These are phyloP conservation scores for Parathielavia appendiculata DNA, from an alignment of 495 filamentous ascomycete genomes.

Conservation along the genomic window DNA sequence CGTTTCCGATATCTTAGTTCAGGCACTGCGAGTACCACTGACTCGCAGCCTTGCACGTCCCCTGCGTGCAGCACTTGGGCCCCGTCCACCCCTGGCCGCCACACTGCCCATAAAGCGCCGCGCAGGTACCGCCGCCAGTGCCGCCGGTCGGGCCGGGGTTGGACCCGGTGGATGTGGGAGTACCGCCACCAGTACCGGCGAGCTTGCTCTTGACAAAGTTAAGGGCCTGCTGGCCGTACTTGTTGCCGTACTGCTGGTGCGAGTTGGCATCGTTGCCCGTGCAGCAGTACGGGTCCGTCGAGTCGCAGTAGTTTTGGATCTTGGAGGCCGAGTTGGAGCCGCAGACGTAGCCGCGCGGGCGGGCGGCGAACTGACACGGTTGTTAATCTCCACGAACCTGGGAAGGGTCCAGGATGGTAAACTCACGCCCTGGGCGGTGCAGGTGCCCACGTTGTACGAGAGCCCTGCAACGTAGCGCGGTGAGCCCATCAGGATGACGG, in stretches of 20 bases:
- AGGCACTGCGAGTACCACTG: conserved; percentile 38
- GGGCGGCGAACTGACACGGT: conserved; percentile 47
- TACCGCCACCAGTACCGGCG: conserved; percentile 27
- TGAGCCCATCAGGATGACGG: conserved; percentile 58
- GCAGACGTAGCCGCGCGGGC: conserved; percentile 53
- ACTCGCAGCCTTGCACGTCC: conserved; percentile 30
- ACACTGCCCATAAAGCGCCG: conserved; percentile 31
- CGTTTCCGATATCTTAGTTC: conserved; percentile 4
- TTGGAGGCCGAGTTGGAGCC: conserved; percentile 41
- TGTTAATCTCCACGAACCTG: neutral
- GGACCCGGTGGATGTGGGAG: conserved; percentile 11
- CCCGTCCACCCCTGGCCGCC: conserved; percentile 32
- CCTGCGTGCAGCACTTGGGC: conserved; percentile 26
- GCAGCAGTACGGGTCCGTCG: conserved; percentile 60
- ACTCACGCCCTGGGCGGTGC: conserved; percentile 53
- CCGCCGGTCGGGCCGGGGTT: conserved; percentile 15
- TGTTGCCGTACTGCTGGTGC: conserved; percentile 54
- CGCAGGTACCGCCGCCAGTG: conserved; percentile 23
- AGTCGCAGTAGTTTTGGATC: conserved; percentile 59
- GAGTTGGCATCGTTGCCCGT: conserved; percentile 52
- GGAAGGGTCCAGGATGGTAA: neutral
- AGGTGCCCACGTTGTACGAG: conserved; percentile 60
- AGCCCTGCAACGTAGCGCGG: conserved; percentile 51
- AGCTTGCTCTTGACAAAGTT: conserved; percentile 49
- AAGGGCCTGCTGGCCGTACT: conserved; percentile 55